A percentile compares a stretch with the other conserved stretches of the same genome.
phyloP scores from a whole-genome alignment of 345 rosid species.

The Eutrema heterophyllum region DNA sequence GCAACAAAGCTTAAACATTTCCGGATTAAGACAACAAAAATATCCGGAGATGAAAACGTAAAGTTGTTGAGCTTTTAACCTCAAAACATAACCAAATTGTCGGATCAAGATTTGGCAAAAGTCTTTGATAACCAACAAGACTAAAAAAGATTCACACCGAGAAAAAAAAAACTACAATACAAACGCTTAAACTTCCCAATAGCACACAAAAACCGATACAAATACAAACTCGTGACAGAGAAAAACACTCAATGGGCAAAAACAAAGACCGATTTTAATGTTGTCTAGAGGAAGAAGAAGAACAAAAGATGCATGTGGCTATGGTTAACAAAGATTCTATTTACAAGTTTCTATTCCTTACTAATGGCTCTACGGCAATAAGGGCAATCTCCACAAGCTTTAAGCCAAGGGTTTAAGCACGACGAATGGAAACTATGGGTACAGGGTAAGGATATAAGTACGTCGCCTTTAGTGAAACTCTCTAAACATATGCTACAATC shows the following conservation, averaged over 20 bases:
- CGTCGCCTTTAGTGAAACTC: conserved; percentile 59
- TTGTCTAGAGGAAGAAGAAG: background rate
- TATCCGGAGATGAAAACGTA: background rate
- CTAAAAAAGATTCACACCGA: background rate
- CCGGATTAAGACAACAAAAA: background rate
- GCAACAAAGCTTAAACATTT: background rate
- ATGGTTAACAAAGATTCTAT: conserved; percentile 11
- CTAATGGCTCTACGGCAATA: conserved; percentile 60
- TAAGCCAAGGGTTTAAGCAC: conserved; percentile 90
- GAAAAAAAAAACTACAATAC: background rate
- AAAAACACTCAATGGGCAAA: background rate
- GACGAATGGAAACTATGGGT: conserved; percentile 65
- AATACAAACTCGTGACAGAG: conserved; percentile 2
- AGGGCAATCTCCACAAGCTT: conserved; percentile 88
- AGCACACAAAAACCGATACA: conserved; percentile 14
- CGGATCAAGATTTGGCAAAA: background rate
- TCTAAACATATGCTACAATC: conserved; percentile 70
- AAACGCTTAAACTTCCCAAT: background rate
- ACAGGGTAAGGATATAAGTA: conserved; percentile 54
- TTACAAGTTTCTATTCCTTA: conserved; percentile 8
- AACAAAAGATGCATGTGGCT: conserved; percentile 1
- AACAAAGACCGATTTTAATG: background rate
- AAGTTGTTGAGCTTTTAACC: background rate
- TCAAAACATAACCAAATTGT: background rate
- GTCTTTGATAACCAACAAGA: background rate